These are phyloP conservation scores for Aureobasidium melanogenum DNA, from an alignment of 2,329 filamentous ascomycete genomes.

Conservation along the genomic window DNA sequence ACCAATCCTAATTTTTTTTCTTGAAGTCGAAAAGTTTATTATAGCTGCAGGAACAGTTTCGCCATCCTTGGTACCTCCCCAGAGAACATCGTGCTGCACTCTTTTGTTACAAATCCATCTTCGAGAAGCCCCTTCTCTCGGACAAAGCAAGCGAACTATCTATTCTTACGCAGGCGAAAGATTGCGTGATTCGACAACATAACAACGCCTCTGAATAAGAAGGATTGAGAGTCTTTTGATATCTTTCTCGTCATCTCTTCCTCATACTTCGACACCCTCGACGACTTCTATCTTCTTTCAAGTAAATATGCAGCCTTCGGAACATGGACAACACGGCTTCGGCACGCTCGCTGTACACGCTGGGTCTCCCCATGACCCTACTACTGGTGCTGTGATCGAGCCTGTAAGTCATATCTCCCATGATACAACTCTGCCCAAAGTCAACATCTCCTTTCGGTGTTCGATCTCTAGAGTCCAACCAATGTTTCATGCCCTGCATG, in stretches of 20 bases:
- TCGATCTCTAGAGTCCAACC: no score
- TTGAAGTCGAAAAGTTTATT: not conserved
- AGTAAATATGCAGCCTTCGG: slow-evolving; percentile 1
- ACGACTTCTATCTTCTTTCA: not conserved
- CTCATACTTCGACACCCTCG: not conserved
- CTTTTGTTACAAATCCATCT: not conserved
- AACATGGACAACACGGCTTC: slow-evolving; percentile 56
- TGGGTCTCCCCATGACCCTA: slow-evolving; percentile 79
- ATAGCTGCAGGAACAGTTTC: not conserved
- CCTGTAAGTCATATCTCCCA: slow-evolving; percentile 37
- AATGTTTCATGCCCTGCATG: no score
- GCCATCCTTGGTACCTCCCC: not conserved
- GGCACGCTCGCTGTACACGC: slow-evolving; percentile 93
- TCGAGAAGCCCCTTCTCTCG: not conserved
- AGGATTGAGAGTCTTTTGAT: not conserved
- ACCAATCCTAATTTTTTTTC: not conserved
- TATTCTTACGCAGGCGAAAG: not conserved
- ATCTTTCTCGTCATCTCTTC: not conserved
- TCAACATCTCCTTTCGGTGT: no score
- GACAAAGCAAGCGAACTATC: not conserved
- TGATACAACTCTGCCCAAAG: not conserved
- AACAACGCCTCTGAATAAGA: not conserved
- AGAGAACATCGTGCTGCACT: not conserved
- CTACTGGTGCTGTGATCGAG: slow-evolving; percentile 91
- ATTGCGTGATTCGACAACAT: slow-evolving; percentile 11